phyloP scores from a whole-genome alignment of 352 stramenopile genomes.

The Pythium rhizo-oryzae region DNA sequence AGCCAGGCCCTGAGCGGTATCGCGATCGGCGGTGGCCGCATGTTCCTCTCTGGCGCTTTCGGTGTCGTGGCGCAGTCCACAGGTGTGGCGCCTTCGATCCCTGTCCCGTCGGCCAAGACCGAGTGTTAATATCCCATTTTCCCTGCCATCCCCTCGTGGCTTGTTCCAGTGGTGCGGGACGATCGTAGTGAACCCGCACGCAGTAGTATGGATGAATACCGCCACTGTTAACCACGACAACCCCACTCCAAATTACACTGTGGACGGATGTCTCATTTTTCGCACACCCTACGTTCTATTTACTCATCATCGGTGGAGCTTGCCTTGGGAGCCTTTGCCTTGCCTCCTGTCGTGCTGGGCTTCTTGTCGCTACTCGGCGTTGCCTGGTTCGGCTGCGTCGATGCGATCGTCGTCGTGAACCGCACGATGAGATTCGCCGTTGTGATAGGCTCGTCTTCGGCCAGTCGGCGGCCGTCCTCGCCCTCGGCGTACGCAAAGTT shows the following conservation, averaged over 20 bases:
- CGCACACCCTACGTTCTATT: neutral
- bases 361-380: slow-evolving; percentile 21
- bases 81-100: slow-evolving; percentile 3
- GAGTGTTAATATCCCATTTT: slow-evolving; percentile 9
- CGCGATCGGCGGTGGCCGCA: slow-evolving; percentile 64
- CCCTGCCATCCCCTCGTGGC: neutral
- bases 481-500: slow-evolving; percentile 86
- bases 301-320: slow-evolving; percentile 33
- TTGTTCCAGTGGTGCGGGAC: neutral
- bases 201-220: neutral
- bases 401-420: slow-evolving; percentile 68
- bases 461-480: slow-evolving; percentile 71
- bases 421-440: slow-evolving; percentile 72
- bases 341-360: slow-evolving; percentile 28
- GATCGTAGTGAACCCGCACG: slow-evolving; percentile 5
- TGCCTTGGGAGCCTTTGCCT: slow-evolving; percentile 31
- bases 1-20: slow-evolving; percentile 58
- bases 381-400: slow-evolving; percentile 29
- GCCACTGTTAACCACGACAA: neutral
- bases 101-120: slow-evolving; percentile 23
- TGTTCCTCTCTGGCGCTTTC: slow-evolving; percentile 75
- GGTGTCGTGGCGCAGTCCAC: slow-evolving; percentile 61
- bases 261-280: neutral
- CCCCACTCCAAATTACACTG: slow-evolving; percentile 1
- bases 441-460: slow-evolving; percentile 72